These are phyloP conservation scores for Proliferodiscus dingleyae DNA, from an alignment of 2,329 filamentous ascomycete species.

Conservation along the genomic window DNA sequence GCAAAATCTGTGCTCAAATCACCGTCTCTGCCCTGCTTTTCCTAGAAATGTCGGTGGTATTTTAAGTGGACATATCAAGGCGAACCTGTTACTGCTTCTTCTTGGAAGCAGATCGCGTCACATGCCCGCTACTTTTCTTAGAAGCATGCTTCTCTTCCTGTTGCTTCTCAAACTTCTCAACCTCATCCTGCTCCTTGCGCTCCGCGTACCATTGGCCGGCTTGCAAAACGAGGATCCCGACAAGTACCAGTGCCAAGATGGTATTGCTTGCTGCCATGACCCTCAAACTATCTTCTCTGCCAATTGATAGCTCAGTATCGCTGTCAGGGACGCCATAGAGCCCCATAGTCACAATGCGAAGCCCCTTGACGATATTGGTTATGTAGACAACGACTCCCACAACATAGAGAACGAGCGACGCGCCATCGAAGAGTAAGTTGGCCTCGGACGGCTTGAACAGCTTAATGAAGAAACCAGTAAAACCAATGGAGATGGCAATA, in stretches of 20 bases:
- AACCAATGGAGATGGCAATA: constrained; percentile 83
- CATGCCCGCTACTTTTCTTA: constrained; percentile 29
- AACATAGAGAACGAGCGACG: constrained; percentile 67
- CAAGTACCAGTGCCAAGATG: constrained; percentile 85
- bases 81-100: constrained; percentile 31
- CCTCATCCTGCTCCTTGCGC: constrained; percentile 81
- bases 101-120: constrained; percentile 29
- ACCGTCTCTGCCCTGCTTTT: no score
- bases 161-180: constrained; percentile 56
- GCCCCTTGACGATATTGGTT: constrained; percentile 92
- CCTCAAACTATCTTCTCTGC: constrained; percentile 82
- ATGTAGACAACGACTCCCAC: constrained; percentile 91
- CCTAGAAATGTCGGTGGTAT: no score
- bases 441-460: constrained; percentile 90
- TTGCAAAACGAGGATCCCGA: constrained; percentile 89
- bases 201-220: constrained; percentile 98
- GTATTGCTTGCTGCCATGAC: constrained; percentile 94
- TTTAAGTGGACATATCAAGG: no score
- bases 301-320: constrained; percentile 59
- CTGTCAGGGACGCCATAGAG: constrained; percentile 41
- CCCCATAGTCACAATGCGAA: constrained; percentile 74
- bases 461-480: constrained; percentile 87
- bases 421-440: constrained; percentile 90
- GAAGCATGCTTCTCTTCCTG: constrained; percentile 42
- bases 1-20: no score